These are phyloP conservation scores for Austroboletus niveus DNA, from an alignment of 1,284 basidiomycete species.

Conservation along the genomic window DNA sequence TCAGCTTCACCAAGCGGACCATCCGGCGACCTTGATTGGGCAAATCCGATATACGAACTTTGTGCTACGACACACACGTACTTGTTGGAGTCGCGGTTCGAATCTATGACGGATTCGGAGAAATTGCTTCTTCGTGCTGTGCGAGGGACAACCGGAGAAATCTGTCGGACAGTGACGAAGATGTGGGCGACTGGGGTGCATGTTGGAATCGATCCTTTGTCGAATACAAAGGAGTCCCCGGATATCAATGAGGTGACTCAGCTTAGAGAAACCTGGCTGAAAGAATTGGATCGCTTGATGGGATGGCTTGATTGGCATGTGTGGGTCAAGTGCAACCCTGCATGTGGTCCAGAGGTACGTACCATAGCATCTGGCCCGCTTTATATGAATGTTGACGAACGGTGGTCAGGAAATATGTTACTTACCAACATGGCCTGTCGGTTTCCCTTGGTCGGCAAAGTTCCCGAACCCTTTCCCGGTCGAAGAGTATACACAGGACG, in stretches of 20 bases:
- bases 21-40: conserved; percentile 21
- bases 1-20: conserved; percentile 1
- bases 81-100: conserved; percentile 16
- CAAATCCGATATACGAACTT: conserved; percentile 21
- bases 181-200: conserved; percentile 44
- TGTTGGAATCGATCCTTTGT: conserved; percentile 28
- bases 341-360: neutral
- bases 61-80: conserved; percentile 39
- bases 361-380: neutral
- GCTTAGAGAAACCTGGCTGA: neutral
- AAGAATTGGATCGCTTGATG: neutral
- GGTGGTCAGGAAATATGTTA: neutral
- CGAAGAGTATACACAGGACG: neutral
- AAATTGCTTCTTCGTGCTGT: conserved; percentile 34
- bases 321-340: neutral
- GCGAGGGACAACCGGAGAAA: conserved; percentile 39
- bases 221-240: neutral
- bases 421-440: neutral
- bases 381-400: neutral
- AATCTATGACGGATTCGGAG: conserved; percentile 36
- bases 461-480: neutral
- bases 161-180: conserved; percentile 44
- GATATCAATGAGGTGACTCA: neutral
- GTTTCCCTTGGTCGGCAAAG: neutral
- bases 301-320: neutral